A percentile compares a stretch with the other conserved stretches of the same genome.
phyloP scores from a whole-genome alignment of 2,329 filamentous ascomycete genomes.

The Tricladium varicosporioides region DNA sequence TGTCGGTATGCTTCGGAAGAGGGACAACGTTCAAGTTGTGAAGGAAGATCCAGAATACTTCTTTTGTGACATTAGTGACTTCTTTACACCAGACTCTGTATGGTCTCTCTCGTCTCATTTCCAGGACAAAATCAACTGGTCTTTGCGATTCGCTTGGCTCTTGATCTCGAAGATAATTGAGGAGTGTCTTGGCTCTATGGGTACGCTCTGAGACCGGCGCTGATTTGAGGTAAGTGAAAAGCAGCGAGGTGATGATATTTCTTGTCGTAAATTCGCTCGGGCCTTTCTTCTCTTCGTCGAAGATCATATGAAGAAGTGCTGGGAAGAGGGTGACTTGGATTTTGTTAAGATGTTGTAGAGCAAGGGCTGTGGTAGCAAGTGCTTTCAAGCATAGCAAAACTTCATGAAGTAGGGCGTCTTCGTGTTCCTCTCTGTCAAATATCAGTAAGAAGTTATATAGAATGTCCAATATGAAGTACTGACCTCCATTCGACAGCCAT shows the following conservation, averaged over 20 bases:
- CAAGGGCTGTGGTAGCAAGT: conserved; percentile 85
- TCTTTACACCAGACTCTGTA: conserved; percentile 96
- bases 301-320: conserved; percentile 81
- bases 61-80: conserved; percentile 87
- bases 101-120: conserved; percentile 82
- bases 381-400: conserved; percentile 91
- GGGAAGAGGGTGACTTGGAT: conserved; percentile 84
- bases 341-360: conserved; percentile 75
- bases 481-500: conserved; percentile 96
- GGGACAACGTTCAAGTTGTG: conserved; percentile 89
- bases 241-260: conserved; percentile 81
- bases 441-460: conserved; percentile 33
- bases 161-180: conserved; percentile 78
- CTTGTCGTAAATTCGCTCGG: conserved; percentile 95
- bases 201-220: conserved; percentile 61
- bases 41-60: conserved; percentile 99
- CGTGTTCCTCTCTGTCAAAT: conserved; percentile 78
- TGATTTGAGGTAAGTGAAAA: conserved; percentile 83
- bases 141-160: conserved; percentile 71
- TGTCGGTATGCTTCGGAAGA: conserved; percentile 42
- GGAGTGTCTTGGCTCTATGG: conserved; percentile 67
- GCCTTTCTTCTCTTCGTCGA: conserved; percentile 97
- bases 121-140: conserved; percentile 81
- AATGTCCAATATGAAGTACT: conserved; percentile 39
- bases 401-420: conserved; percentile 90